phyloP scores from a whole-genome alignment of 768 basidiomycete genomes.

The Terana coerulea region DNA sequence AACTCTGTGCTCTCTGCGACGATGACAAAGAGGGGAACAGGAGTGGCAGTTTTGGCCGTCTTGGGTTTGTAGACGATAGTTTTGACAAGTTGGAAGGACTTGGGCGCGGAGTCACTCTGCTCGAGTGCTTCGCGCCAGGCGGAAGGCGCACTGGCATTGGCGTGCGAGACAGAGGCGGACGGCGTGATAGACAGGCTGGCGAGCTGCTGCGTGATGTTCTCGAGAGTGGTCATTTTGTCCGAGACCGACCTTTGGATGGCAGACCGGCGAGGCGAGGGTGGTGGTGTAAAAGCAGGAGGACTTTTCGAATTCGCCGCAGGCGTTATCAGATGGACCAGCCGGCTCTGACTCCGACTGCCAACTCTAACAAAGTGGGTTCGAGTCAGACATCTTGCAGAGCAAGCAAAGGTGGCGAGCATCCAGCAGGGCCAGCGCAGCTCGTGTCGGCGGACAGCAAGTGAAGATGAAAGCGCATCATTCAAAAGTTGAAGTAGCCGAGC shows the following conservation, averaged over 20 bases:
- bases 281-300: constrained; percentile 11
- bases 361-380: constrained; percentile 7
- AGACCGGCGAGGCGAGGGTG: not conserved
- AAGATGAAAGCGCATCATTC: not conserved
- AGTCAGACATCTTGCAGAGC: constrained; percentile 10
- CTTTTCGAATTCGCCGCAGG: constrained; percentile 6
- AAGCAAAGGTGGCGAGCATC: constrained; percentile 8
- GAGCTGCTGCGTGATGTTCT: constrained; percentile 38
- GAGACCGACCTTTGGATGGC: not conserved
- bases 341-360: constrained; percentile 12
- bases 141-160: constrained; percentile 61
- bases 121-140: constrained; percentile 75
- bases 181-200: constrained; percentile 54
- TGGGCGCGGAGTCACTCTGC: constrained; percentile 45
- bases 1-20: constrained; percentile 85
- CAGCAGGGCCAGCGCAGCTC: constrained; percentile 2
- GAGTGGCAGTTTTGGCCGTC: constrained; percentile 83
- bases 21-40: constrained; percentile 84
- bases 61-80: constrained; percentile 96
- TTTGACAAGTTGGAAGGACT: constrained; percentile 72
- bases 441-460: not conserved
- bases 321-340: constrained; percentile 14
- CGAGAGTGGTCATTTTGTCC: constrained; percentile 33
- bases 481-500: constrained; percentile 1
- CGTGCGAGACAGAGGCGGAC: constrained; percentile 50